Percentiles rank a stretch among this genome's conserved stretches.
Evolutionary conservation across 1,139 yeast species (phyloP).

Genomic region (Hemisphaericaspora subhashii): DNA sequence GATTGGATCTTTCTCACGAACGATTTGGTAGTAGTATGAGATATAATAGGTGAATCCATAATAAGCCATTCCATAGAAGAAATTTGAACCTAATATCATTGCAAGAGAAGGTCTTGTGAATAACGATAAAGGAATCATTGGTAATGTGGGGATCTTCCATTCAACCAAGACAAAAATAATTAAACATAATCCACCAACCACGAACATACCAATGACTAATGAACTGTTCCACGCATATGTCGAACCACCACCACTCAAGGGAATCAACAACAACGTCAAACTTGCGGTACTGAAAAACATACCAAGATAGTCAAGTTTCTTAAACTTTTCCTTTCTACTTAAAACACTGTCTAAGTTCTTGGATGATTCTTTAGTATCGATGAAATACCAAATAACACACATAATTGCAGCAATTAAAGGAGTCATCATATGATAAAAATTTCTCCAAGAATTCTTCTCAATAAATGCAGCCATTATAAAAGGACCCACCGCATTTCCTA

Average conservation of each 20-base stretch:
- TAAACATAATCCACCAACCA: conserved; percentile 43
- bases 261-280: conserved; percentile 44
- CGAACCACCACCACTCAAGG: conserved; percentile 56
- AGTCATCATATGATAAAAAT: conserved; percentile 44
- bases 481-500: conserved; percentile 58
- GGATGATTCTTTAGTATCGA: conserved; percentile 23
- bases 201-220: conserved; percentile 43
- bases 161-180: conserved; percentile 42
- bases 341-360: conserved; percentile 25
- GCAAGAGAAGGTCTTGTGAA: conserved; percentile 38
- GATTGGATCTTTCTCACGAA: conserved; percentile 36
- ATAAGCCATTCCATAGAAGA: conserved; percentile 51
- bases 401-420: conserved; percentile 36
- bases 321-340: conserved; percentile 29
- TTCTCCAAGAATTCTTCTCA: conserved; percentile 47
- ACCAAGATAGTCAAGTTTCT: conserved; percentile 52
- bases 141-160: conserved; percentile 45
- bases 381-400: conserved; percentile 23
- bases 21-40: conserved; percentile 50
- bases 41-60: conserved; percentile 45
- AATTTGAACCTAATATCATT: conserved; percentile 38
- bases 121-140: conserved; percentile 52
- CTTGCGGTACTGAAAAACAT: conserved; percentile 45
- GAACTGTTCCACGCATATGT: conserved; percentile 51
- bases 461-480: conserved; percentile 52